Evolutionary conservation across 164 flowering plant genomes (phyloP).

Genomic region (Liquidambar formosana): DNA sequence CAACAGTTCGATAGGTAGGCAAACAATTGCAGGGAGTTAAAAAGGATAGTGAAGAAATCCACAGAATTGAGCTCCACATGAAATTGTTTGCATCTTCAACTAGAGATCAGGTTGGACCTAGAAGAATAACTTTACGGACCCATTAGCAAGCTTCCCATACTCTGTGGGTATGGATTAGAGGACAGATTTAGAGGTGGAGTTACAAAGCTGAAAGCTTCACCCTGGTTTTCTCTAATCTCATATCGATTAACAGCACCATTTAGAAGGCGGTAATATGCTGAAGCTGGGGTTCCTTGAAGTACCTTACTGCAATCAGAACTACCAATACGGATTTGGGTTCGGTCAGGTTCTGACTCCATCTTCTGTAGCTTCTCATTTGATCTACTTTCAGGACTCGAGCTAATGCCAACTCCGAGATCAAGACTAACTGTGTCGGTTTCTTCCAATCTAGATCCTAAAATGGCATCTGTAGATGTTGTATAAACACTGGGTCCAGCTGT

Average conservation of each 20-base stretch:
- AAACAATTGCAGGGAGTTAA: background rate
- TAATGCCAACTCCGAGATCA: slow-evolving; percentile 10
- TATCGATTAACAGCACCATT: background rate
- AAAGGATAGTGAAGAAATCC: background rate
- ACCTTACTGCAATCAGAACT: background rate
- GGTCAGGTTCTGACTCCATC: background rate
- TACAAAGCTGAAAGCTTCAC: slow-evolving; percentile 14
- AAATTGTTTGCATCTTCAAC: background rate
- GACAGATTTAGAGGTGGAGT: slow-evolving; percentile 50
- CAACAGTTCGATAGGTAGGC: background rate
- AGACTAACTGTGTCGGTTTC: slow-evolving; percentile 1
- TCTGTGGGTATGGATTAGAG: slow-evolving; percentile 53
- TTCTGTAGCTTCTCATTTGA: background rate
- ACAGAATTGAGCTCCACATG: background rate
- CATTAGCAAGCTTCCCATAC: slow-evolving; percentile 53
- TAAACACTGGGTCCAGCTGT: slow-evolving; percentile 2
- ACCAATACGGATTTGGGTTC: background rate
- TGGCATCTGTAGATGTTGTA: background rate
- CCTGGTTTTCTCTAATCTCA: background rate
- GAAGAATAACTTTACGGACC: slow-evolving; percentile 47
- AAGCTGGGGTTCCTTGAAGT: background rate
- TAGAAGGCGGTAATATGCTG: background rate
- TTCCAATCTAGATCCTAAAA: slow-evolving; percentile 2
- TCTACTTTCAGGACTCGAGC: slow-evolving; percentile 2
- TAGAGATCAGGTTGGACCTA: background rate